These are phyloP conservation scores for Trichosanthes truncata DNA, from an alignment of 306 rosid species.

Conservation along the genomic window DNA sequence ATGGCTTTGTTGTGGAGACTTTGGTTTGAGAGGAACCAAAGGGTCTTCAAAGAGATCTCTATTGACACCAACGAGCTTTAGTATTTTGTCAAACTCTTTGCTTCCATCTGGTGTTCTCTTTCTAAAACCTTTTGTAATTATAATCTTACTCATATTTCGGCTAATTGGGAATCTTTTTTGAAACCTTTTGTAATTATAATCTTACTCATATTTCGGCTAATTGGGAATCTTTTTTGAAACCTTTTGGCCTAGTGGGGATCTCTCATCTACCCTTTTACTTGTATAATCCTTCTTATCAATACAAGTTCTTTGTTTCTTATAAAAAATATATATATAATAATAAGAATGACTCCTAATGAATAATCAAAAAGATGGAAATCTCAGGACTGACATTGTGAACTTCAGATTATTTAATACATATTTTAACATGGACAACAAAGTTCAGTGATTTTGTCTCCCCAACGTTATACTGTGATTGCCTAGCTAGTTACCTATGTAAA, in stretches of 20 bases:
- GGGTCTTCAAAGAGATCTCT: too few relatives aligned
- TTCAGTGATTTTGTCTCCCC: not conserved
- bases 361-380: not conserved
- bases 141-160: not conserved
- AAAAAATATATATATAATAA: too few relatives aligned
- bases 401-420: not conserved
- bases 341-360: not conserved
- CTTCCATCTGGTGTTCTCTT: not conserved
- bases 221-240: too few relatives aligned
- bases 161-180: not conserved
- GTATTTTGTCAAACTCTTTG: too few relatives aligned
- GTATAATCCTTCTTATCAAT: too few relatives aligned
- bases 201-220: too few relatives aligned
- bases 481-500: not conserved
- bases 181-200: too few relatives aligned
- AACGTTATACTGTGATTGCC: not conserved
- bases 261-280: not conserved
- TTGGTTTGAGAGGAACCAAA: too few relatives aligned
- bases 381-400: not conserved
- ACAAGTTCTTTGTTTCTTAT: too few relatives aligned
- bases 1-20: too few relatives aligned
- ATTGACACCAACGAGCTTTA: too few relatives aligned
- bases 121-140: not conserved
- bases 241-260: not conserved
- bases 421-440: not conserved